Evolutionary conservation across 495 filamentous ascomycete species (phyloP), one percentile per base, ranked within the genome.

Genomic region (Tuber borchii): DNA sequence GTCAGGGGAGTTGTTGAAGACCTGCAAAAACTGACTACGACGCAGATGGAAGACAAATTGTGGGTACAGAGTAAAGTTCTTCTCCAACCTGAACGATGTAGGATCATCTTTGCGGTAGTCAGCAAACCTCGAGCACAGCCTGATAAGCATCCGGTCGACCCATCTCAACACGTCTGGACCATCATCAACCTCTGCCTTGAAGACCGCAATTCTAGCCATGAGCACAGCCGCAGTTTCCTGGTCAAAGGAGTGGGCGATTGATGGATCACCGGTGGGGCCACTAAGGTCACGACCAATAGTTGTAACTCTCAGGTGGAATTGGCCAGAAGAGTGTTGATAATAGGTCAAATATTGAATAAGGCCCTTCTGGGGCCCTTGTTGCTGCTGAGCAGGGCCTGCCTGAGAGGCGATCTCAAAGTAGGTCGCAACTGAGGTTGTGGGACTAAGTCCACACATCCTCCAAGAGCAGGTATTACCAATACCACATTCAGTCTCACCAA

Each of bases 31-130:
- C 84, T 99, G 96, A 82, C 92, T 96, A 83, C 96, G 90, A 73
- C 96, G 91, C 76, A 99, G 88, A 84, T 99, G 96, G 88, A 98
- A 99, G 96, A 99, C 98, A 86, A 99, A 99, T 85, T 99, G 96
- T 45, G 96, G 96, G 81, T 99, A 99, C 31, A 99, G 88, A 0
- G 95, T 97, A 83, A 99, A 98, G 86, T 99, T 98, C 90, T 97
- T 97, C 83, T 99, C 96, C 76, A 99, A 86, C 51, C 96, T 89
- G 89, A 99, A 99, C 4, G 96, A 99, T 31, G 95, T 94, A 44
- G 94, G 93, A 83, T 99, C 96, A 83, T 99, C 96, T 85, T 98
- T 99, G 65, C 96, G 89, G 83, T 99, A 99, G 84, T 99, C 96
- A 44, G 96, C 96, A 83, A 99, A 98, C 75, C 95, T 90, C 48